Conservation (phyloP, 176 grass and related monocot species). For the Ensete ventricosum region DNA sequence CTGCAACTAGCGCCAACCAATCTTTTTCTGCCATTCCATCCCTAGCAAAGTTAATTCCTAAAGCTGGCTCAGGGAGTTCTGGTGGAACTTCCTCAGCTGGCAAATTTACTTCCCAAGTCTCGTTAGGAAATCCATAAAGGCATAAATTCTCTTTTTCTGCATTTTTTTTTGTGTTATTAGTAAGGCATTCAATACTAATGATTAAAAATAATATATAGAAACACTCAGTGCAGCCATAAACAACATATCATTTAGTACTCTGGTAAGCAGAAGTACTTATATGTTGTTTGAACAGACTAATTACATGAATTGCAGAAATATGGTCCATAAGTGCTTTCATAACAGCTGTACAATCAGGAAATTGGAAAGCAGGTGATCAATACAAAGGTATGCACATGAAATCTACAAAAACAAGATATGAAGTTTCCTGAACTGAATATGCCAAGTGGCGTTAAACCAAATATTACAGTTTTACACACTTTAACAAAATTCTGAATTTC, state of each 20-base stretch:
- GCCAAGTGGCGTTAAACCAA: too few relatives aligned
- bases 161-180: not conserved
- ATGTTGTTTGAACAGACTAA: too few relatives aligned
- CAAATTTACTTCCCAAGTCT: conserved; percentile 47
- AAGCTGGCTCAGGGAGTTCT: conserved; percentile 37
- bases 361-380: too few relatives aligned
- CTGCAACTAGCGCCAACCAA: conserved; percentile 39
- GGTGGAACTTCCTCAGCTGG: conserved; percentile 32
- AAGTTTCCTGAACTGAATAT: too few relatives aligned
- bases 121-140: conserved; percentile 41
- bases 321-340: too few relatives aligned
- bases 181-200: not conserved
- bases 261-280: not conserved
- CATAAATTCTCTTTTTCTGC: conserved; percentile 44
- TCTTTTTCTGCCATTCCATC: conserved; percentile 48
- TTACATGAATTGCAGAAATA: too few relatives aligned
- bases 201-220: not conserved
- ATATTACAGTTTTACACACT: too few relatives aligned
- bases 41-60: conserved; percentile 43
- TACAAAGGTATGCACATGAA: too few relatives aligned
- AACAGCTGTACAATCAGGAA: too few relatives aligned
- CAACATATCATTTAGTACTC: not conserved
- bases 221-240: not conserved
- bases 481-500: too few relatives aligned
- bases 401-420: too few relatives aligned